Evolutionary conservation across 2,329 filamentous ascomycete species (phyloP), one percentile per base, ranked within the genome.

Genomic region (Podosphaera aphanis): DNA sequence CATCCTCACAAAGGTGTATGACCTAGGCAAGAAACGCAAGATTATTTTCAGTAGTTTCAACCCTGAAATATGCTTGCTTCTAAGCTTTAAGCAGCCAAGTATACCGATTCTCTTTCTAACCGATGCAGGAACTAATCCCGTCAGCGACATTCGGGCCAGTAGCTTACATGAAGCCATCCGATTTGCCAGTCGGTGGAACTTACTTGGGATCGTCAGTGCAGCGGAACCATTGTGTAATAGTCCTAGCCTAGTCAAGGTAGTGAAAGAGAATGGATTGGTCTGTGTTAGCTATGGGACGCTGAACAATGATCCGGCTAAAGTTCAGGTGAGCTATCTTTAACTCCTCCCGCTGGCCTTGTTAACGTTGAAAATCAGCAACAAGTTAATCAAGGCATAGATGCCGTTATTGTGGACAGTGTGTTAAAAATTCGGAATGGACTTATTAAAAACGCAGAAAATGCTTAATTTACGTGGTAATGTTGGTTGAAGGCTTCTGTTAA

Each of bases 1-100:
- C 0, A 82, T 98, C 2, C 69, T 98, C 7, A 71, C 71, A 39
- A 90, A 83, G 61, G 88, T 94, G 4, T 98, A 95, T 58, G 84
- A 93, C 53, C 64, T 86, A 46, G 79, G 79, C 21, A 73, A 75
- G 48, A 73, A 78, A 48, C 73, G 90, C n/a, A 85, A 93, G 64
- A 80, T 98, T 61, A 84, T 98, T 53, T 95, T 98, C 64, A 93
- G 83, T 51, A 90, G 82, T 43, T 98, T 98, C 66, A 93, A 95
- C 62, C 90, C 90, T 0, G 90, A 98, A 56, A 85, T 98, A 40
- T 98, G 90, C 60, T 71, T 98, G 13, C 75, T 93, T 52, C 67
- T 95, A 36, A 90, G 81, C 46, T 93, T 93, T 70, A 98, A 98
- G 66, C 90, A 98, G 64, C 88, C 88, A 1, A 92, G 82, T 39